These are phyloP conservation scores for Apophysomyces variabilis DNA, from an alignment of 371 early-diverging fungal genomes.

Conservation along the genomic window DNA sequence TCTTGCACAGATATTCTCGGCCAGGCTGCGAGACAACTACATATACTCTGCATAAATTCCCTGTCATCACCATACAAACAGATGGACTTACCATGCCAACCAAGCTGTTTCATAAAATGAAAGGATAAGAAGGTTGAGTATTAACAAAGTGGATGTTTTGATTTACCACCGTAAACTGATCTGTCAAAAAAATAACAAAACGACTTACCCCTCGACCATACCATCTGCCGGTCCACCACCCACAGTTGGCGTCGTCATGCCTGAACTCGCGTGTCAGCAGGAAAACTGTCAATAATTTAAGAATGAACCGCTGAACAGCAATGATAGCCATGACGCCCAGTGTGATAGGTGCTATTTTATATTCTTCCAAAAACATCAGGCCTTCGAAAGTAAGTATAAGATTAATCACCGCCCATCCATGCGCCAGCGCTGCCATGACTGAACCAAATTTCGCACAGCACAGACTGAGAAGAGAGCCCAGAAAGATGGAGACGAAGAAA, in stretches of 20 bases:
- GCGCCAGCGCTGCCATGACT: conserved; percentile 72
- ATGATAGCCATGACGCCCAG: conserved; percentile 71
- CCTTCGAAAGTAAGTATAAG: conserved; percentile 65
- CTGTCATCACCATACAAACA: not conserved
- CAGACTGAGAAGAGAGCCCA: conserved; percentile 69
- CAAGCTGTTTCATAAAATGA: conserved; percentile 29
- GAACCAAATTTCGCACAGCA: conserved; percentile 76
- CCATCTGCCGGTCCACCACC: conserved; percentile 95
- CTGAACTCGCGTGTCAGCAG: conserved; percentile 84
- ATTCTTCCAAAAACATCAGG: conserved; percentile 72
- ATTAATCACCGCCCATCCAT: conserved; percentile 67
- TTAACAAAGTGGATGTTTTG: not conserved
- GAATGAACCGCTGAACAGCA: conserved; percentile 71
- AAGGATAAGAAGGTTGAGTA: not conserved
- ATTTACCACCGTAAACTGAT: no score
- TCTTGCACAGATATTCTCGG: conserved; percentile 85
- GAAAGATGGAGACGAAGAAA: conserved; percentile 71
- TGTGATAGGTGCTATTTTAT: conserved; percentile 63
- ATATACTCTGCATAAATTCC: conserved; percentile 11
- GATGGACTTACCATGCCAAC: conserved; percentile 45
- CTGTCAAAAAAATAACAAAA: no score
- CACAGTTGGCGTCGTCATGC: conserved; percentile 80
- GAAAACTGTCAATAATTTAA: conserved; percentile 69
- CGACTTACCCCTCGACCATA: conserved; percentile 76
- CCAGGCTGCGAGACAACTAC: conserved; percentile 70